Evolutionary conservation across 129 eudicot genomes (phyloP).

Genomic region (Arctium minus): DNA sequence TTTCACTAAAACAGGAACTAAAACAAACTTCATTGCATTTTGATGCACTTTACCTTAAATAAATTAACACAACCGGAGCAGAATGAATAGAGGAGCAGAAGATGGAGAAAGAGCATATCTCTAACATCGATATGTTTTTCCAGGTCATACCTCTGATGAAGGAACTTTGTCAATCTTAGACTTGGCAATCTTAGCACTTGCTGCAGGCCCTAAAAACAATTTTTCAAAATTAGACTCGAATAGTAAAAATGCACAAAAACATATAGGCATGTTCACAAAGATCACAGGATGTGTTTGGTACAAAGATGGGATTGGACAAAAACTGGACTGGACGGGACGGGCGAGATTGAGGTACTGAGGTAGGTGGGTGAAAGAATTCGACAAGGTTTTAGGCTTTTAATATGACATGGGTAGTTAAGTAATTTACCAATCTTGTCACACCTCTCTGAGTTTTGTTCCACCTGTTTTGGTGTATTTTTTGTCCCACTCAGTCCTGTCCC

Average conservation of each 20-base stretch:
- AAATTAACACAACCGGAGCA: background rate
- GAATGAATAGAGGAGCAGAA: background rate
- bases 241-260: background rate
- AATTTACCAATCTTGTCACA: too few species aligned
- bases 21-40: too few species aligned
- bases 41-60: too few species aligned
- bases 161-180: constrained; percentile 36
- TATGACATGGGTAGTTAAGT: too few species aligned
- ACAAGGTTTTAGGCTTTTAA: too few species aligned
- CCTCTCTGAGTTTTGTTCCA: too few species aligned
- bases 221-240: background rate
- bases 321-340: background rate
- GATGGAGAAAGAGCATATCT: background rate
- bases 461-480: too few species aligned
- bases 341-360: background rate
- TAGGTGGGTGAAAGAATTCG: too few species aligned
- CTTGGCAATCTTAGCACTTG: constrained; percentile 36
- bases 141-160: constrained; percentile 49
- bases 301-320: background rate
- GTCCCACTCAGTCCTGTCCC: too few species aligned
- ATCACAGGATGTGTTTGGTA: background rate
- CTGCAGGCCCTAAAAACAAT: constrained; percentile 48
- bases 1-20: too few species aligned
- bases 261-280: background rate
- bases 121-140: background rate